Evolutionary conservation across 306 rosid genomes (phyloP).

Genomic region (Trichosanthes truncata): DNA sequence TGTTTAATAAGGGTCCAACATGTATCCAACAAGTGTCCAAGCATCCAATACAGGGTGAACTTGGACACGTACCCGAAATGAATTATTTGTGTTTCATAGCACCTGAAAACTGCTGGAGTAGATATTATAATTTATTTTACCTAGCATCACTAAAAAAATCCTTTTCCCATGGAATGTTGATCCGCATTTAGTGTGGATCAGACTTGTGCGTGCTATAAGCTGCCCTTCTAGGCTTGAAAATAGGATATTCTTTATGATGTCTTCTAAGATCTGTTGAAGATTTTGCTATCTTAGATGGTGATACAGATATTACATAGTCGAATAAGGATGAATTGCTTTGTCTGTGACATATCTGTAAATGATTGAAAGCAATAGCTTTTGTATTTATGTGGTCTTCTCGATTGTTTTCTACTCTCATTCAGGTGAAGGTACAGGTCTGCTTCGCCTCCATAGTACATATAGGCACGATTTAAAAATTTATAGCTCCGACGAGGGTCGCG

Average conservation of each 20-base stretch:
- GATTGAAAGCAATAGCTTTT: not conserved
- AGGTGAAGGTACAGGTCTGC: slow-evolving; percentile 98
- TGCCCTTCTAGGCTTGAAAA: not conserved
- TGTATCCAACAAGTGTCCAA: not conserved
- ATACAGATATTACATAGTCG: not conserved
- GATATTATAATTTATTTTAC: not conserved
- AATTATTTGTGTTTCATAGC: not conserved
- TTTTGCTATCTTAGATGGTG: not conserved
- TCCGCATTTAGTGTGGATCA: not conserved
- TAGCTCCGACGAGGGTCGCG: slow-evolving; percentile 99
- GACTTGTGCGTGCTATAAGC: not conserved
- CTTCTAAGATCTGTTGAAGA: not conserved
- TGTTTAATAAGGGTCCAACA: not conserved
- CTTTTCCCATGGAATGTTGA: not conserved
- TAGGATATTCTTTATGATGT: not conserved
- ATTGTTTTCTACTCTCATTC: slow-evolving; percentile 24
- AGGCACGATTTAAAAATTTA: slow-evolving; percentile 96
- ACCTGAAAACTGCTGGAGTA: not conserved
- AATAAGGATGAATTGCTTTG: not conserved
- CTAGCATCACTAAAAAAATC: not conserved
- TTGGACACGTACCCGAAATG: not conserved
- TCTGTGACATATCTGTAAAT: not conserved
- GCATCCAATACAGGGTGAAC: not conserved
- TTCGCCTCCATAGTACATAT: slow-evolving; percentile 96
- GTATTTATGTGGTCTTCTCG: slow-evolving; percentile 1